Percentiles rank a stretch among this genome's conserved stretches.
Conservation (phyloP, 1,139 yeast genomes). For the Geotrichum citri-aurantii region DNA sequence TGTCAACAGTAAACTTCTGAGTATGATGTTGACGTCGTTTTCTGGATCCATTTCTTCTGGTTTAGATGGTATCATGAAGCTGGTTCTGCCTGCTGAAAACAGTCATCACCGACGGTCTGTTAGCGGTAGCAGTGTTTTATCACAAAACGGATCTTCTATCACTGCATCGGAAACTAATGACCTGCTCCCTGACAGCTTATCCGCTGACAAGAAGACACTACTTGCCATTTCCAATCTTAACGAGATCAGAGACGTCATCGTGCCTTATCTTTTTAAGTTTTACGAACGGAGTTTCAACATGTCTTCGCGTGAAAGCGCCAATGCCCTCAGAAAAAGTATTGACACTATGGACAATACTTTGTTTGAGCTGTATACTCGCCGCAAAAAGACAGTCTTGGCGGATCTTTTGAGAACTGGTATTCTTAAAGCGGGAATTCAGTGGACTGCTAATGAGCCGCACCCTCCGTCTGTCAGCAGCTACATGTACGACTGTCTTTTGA, state of each 20-base stretch:
- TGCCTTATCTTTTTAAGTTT: constrained; percentile 45
- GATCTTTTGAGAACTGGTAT: constrained; percentile 47
- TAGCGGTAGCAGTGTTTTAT: constrained; percentile 12
- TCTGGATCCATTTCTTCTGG: constrained; percentile 36
- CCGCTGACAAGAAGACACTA: constrained; percentile 38
- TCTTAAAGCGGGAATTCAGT: constrained; percentile 37
- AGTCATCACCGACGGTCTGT: constrained; percentile 12
- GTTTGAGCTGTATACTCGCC: constrained; percentile 47
- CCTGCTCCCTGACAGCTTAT: constrained; percentile 30
- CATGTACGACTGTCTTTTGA: constrained; percentile 47
- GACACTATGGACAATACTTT: constrained; percentile 48
- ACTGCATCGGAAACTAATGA: constrained; percentile 22
- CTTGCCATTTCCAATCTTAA: constrained; percentile 49
- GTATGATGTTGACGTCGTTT: constrained; percentile 40
- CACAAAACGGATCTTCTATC: constrained; percentile 12
- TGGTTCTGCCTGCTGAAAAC: constrained; percentile 14
- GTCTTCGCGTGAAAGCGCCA: constrained; percentile 37
- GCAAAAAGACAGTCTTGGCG: constrained; percentile 46
- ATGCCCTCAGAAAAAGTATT: constrained; percentile 42
- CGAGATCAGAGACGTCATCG: constrained; percentile 40
- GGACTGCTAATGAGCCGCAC: constrained; percentile 38
- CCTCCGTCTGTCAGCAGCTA: constrained; percentile 40
- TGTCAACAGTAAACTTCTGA: constrained; percentile 43
- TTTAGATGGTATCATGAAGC: constrained; percentile 24
- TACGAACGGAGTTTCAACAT: constrained; percentile 48